Evolutionary conservation across 73 alveolate genomes (phyloP).

Genomic region (Paramecium sonneborni): DNA sequence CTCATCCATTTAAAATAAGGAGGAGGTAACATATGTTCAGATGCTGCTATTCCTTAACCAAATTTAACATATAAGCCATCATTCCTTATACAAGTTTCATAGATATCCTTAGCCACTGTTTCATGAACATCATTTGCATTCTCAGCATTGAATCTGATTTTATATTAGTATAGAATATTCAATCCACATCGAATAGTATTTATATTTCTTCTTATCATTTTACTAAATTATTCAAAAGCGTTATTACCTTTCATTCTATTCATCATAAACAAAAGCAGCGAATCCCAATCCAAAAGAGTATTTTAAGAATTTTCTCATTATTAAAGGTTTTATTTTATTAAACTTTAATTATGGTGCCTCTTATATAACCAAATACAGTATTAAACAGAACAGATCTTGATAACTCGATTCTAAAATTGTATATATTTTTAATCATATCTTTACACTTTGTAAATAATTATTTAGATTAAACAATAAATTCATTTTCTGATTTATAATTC

Average conservation of each 20-base stretch:
- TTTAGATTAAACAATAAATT: too few species aligned
- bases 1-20: conserved; percentile 58
- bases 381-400: not conserved
- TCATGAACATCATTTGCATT: conserved; percentile 65
- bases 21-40: conserved; percentile 64
- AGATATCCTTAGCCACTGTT: conserved; percentile 59
- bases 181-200: conserved; percentile 45
- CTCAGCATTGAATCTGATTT: conserved; percentile 33
- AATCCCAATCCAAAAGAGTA: not conserved
- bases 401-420: too few species aligned
- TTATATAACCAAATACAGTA: not conserved
- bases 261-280: not conserved
- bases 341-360: not conserved
- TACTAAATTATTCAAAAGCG: not conserved
- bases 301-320: not conserved
- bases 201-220: conserved; percentile 27
- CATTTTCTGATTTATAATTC: too few species aligned
- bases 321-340: not conserved
- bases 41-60: conserved; percentile 72
- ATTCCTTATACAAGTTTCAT: conserved; percentile 60
- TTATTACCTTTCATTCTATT: not conserved
- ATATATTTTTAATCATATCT: too few species aligned
- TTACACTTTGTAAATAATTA: too few species aligned
- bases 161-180: conserved; percentile 20
- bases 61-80: conserved; percentile 69